These are phyloP conservation scores for Leptodontidium sp. DNA, from an alignment of 2,329 filamentous ascomycete genomes.

Conservation along the genomic window DNA sequence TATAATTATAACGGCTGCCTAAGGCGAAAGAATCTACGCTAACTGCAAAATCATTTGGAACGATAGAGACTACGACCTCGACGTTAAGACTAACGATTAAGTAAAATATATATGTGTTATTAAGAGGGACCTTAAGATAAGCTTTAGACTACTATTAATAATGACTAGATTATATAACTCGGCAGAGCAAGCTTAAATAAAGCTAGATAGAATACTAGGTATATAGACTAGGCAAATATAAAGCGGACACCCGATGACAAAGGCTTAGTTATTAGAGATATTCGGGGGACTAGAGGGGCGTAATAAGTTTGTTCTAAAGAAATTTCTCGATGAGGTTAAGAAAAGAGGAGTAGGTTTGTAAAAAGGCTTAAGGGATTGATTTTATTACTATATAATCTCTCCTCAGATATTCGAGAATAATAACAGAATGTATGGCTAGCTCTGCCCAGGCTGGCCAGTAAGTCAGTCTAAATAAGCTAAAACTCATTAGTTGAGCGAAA, in stretches of 20 bases:
- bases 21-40: neutral
- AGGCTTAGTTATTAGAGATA: conserved; percentile 4
- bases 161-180: neutral
- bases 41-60: neutral
- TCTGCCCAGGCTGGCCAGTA: neutral
- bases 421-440: neutral
- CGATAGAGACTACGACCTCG: neutral
- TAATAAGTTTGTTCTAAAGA: neutral
- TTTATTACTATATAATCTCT: neutral
- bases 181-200: neutral
- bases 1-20: neutral
- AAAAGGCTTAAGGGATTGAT: neutral
- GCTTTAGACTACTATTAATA: neutral
- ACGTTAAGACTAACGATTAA: no score
- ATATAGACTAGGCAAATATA: neutral
- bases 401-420: neutral
- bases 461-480: neutral
- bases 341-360: neutral
- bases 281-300: neutral
- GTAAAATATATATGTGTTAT: no score
- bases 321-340: neutral
- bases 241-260: neutral
- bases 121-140: no score
- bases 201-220: neutral
- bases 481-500: no score